Evolutionary conservation across 352 stramenopile genomes (phyloP), one percentile per base, ranked within the genome.

Genomic region (Phytopythium boreale): DNA sequence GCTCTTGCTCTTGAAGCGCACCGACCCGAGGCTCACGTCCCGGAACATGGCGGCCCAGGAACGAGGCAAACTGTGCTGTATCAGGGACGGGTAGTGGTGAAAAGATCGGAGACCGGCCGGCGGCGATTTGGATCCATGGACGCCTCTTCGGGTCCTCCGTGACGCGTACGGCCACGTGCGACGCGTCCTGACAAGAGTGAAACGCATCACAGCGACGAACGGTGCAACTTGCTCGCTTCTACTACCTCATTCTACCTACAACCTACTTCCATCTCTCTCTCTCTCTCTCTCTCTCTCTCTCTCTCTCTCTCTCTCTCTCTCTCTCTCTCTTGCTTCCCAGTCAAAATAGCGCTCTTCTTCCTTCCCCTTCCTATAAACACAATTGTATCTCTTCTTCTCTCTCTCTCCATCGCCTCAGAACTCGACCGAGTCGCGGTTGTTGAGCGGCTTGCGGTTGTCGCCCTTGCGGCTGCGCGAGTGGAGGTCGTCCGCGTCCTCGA

Each of bases 1-100:
- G 27, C 61, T 70, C 71, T 83, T 85, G 68, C 68, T 77, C 68
- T 80, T 82, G 68, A 89, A 91, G 62, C 75, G 68, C 3, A 79
- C 67, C 51, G 66, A 71, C 27, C 78, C 80, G 12, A 88, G 60
- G 17, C 31, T 66, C 65, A 86, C 80, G 57, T 89, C 80, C 69
- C 87, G 71, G 62, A 91, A 89, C 79, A 89, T 89, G 37, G 14
- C 63, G 22, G 4, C 56, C 41, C 10, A 22, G 41, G 15, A 15
- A 22, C 15, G 2, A 4, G 8, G 17, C 41, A 15, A 47, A 9
- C 12, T 17, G 14, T 24, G 41, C 15, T 20, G 41, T 12, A 1
- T 5, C 19, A 22, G 19, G 41, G n/a, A 47, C 41, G 41, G 22
- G 8, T 15, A 50, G 20, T 26, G 41, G 41, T 12, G 20, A 22